Evolutionary conservation across 1,139 yeast genomes (phyloP).

Genomic region (Chernovozyma sophiae-reginae): DNA sequence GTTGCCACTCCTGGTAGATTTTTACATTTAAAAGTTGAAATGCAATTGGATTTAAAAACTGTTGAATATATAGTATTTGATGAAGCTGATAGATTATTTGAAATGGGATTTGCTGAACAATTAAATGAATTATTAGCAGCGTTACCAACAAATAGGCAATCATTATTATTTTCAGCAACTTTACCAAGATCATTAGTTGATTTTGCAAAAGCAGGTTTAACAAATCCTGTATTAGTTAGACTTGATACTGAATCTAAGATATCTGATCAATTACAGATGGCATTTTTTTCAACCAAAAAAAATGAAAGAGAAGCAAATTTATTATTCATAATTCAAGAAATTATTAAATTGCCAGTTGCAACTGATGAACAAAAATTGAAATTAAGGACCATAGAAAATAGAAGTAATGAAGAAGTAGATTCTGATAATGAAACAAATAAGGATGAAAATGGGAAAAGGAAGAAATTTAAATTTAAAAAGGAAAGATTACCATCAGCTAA

Average conservation of each 20-base stretch:
- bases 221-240: conserved; percentile 87
- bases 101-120: conserved; percentile 96
- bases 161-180: conserved; percentile 90
- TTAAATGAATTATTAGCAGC: conserved; percentile 83
- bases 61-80: conserved; percentile 92
- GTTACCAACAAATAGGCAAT: conserved; percentile 79
- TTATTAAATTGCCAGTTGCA: conserved; percentile 81
- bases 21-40: conserved; percentile 90
- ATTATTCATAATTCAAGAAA: conserved; percentile 69
- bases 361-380: conserved; percentile 58
- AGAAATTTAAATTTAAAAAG: conserved; percentile 41
- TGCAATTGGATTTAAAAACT: conserved; percentile 78
- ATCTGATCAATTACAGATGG: conserved; percentile 88
- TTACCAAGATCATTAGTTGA: conserved; percentile 89
- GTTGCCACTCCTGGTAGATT: conserved; percentile 99
- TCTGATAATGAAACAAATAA: conserved; percentile 45
- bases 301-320: conserved; percentile 90
- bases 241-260: conserved; percentile 89
- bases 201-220: conserved; percentile 93
- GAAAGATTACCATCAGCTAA: conserved; percentile 72
- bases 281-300: conserved; percentile 74
- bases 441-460: conserved; percentile 29
- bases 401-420: conserved; percentile 38
- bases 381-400: conserved; percentile 44
- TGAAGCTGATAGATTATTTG: conserved; percentile 97